Base-by-base conservation (phyloP, 768 basidiomycete genomes). In the Phaeotremella skinneri region DNA sequence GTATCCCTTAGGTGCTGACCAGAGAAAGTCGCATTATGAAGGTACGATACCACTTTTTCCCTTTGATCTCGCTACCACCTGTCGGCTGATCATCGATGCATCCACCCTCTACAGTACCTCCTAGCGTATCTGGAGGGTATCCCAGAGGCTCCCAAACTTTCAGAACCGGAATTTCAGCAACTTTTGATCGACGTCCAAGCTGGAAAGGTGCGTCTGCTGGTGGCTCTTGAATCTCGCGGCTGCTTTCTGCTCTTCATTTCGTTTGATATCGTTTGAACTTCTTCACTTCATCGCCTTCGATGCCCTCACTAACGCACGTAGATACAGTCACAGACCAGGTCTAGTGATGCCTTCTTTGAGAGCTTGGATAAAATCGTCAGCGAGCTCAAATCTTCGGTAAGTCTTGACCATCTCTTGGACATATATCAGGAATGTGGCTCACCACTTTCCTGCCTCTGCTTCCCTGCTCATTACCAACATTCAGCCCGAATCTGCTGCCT, bases 341-440 rank as follows among this genome's bases (percentile, higher is more conserved):
- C 86, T 20, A 82, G 86, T 16, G 92, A 96, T 72, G 85, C 88
- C 16, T 99, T 97, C 81, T 91, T 90, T 67, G 94, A 97, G 62
- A 89, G 90, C 0, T 82, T 98, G 51, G 96, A 99, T 71, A 88
- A 89, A 60, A 81, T 97, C 31, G 79, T 96, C 52, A 79, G 80
- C 34, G 96, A 99, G 81, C 82, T 99, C 63, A 87, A 87, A 71
- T 87, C 76, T 23, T 76, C 79, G 3, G 81, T 81, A 45, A 83
- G 70, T 83, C 85, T 62, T 85, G 85, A 20, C 58, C 74, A 67
- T 16, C 20, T 23, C 49, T 4, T 31, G 14, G 9, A 59, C n/a
- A n/a, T 74, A 67, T 73, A 52, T 56, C 60, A 55, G 66, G 45
- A 62, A 58, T 30, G 61, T 50, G 49, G 62, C 49, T 42, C 52